Evolutionary conservation across 495 filamentous ascomycete genomes (phyloP), one percentile per base, ranked within the genome.

Genomic region (Neurospora sp.): DNA sequence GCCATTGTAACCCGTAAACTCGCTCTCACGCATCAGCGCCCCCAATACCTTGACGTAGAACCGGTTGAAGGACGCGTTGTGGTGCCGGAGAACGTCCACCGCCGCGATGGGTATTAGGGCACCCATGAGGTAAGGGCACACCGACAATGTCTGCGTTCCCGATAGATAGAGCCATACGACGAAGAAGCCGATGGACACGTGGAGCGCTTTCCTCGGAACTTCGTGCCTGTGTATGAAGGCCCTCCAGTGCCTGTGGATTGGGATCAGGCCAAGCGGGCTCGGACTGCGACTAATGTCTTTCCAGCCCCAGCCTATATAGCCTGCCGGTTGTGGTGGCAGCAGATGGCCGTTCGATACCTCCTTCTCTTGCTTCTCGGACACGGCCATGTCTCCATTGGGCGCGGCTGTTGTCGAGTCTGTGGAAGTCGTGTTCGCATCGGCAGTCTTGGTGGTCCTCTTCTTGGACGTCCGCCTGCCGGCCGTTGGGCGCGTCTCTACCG

Each of bases 151-250:
- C 76, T 96, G 92, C 16, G 90, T 85, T 20, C 94, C 94, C 16
- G 85, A 87, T 22, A 88, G 85, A 82, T 98, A 98, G 16, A 97
- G 87, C 78, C 90, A 89, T 18, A 97, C 86, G 12, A 93, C 93
- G 39, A 98, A 83, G 84, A 98, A 98, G 68, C 96, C 96, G 82
- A 99, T 98, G 42, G 93, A 97, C 71, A 98, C 93, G 81, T 99
- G 91, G 44, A 94, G 85, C 40, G 86, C 81, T 78, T 94, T 94
- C 74, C 91, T 88, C 35, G 91, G 91, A 40, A 94, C 88, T 79
- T 94, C 91, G 77, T 94, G 91, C 73, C 88, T 88, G 83, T 94
- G 91, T 76, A 92, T 89, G 72, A 94, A 89, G 6, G 84, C 87
- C 73, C 89, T 84, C 85, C 90, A 94, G 75, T 89, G 86, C 68